Evolutionary conservation across 768 basidiomycete species (phyloP), one percentile per base, ranked within the genome.

Genomic region (Leccinum aurantiacum): DNA sequence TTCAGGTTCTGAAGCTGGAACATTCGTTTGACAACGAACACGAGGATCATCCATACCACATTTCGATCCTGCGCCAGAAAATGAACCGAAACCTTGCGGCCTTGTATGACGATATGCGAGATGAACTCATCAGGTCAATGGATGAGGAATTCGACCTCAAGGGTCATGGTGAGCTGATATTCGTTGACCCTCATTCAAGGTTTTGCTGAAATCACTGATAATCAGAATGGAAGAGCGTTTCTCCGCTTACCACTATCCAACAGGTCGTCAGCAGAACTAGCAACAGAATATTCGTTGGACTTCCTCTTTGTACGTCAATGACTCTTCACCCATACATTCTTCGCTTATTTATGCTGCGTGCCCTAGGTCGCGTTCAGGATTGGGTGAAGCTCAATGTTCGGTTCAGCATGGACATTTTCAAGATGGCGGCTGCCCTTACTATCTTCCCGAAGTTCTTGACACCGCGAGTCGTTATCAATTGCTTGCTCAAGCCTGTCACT

Each of bases 41-140:
- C 19, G 50, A 61, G n/a, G 41, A 70, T 3, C 68, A 76, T 61
- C 47, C 44, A 7, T 79, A 76, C 37, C 78, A 79, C 48, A 56
- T 69, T 6, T 19, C 54, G 1, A 56, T 78, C 25, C 48, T 77
- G 7, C 74, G 71, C 22, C 58, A 61, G 25, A 52, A 69, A 31
- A 60, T 79, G 7, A 76, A 75, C 15, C 71, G 81, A 5, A 77
- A 77, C 51, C 68, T 85, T 11, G 71, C 66, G 2, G 60, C 56
- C 4, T 63, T 76, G 5, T 77, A 82, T 59, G 69, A 75, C 0
- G 75, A 77, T 31, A 65, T 84, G 47, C 29, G 11, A 3, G 77
- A 81, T 29, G 85, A 86, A 62, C 69, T 84, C 14, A 53, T 64
- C 1, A 56, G 65, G 0, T 73, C 83, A 0, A 78, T 82, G 56